Evolutionary conservation across 2,329 filamentous ascomycete species (phyloP).

Genomic region (Pleurostoma richardsiae): DNA sequence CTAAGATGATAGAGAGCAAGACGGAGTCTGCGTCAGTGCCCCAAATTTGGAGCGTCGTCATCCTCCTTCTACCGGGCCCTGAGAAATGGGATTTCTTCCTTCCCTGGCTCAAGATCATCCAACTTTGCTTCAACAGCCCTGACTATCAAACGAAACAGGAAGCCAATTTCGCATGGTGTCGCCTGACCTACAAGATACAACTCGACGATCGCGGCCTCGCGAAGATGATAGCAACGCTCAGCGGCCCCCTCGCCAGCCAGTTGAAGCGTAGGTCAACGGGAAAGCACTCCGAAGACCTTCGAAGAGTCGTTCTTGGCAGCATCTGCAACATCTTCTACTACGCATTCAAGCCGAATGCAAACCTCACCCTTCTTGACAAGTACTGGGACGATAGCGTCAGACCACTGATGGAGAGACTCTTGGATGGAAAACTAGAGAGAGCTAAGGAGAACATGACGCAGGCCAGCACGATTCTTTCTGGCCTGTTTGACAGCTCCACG

Average conservation of each 20-base stretch:
- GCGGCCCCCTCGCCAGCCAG: constrained; percentile 64
- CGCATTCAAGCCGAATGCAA: constrained; percentile 65
- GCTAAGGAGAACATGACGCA: constrained; percentile 46
- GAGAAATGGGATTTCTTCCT: constrained; percentile 69
- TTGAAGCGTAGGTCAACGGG: constrained; percentile 58
- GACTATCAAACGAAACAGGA: constrained; percentile 68
- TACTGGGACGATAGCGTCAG: constrained; percentile 76
- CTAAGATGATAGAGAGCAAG: constrained; percentile 61
- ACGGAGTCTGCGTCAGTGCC: constrained; percentile 65
- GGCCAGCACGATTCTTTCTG: constrained; percentile 66
- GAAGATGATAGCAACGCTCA: constrained; percentile 50
- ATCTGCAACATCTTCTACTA: constrained; percentile 83
- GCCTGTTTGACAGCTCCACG: constrained; percentile 59
- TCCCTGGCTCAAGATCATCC: constrained; percentile 73
- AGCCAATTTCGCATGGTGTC: constrained; percentile 81
- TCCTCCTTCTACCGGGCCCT: constrained; percentile 69
- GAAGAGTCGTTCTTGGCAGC: constrained; percentile 56
- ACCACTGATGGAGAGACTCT: constrained; percentile 55
- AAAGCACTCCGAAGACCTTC: constrained; percentile 54
- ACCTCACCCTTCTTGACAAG: constrained; percentile 60
- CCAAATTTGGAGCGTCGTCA: constrained; percentile 81
- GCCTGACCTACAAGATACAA: constrained; percentile 70
- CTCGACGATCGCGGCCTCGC: constrained; percentile 55
- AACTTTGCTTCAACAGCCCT: constrained; percentile 77
- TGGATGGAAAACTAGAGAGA: constrained; percentile 31